Evolutionary conservation across 1,139 yeast species (phyloP), one percentile per base, ranked within the genome.

Genomic region (Barnettozyma hawaiiensis): DNA sequence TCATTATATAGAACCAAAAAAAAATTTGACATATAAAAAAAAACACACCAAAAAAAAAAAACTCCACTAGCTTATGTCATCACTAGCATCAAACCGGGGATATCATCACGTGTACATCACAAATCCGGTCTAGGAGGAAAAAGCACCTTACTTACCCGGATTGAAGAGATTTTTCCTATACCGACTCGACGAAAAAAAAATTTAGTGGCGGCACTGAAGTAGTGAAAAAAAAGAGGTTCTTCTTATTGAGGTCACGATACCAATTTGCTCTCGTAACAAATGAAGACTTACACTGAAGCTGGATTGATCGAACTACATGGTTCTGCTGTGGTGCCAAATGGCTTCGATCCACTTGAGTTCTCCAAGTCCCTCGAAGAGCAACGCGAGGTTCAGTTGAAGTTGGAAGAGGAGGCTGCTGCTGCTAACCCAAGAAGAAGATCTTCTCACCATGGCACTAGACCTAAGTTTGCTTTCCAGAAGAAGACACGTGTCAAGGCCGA

Each of bases 211-310:
- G n/a, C 21, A 29, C 32, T n/a, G 32, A 29, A 29, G 28, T 9
- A 32, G 29, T 16, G n/a, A 37, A 21, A n/a, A n/a, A n/a, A n/a
- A n/a, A n/a, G n/a, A 16, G 32, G 19, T 19, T 24, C n/a, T n/a
- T n/a, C n/a, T n/a, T 20, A n/a, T 31, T 31, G 35, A 19, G 24
- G 29, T 31, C 31, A 29, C 33, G 26, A 20, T 20, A 32, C 37
- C 19, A 14, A 12, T n/a, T n/a, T n/a, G n/a, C n/a, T n/a, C n/a
- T n/a, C n/a, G n/a, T n/a, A n/a, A n/a, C n/a, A n/a, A 24, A 76
- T 76, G 81, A 73, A 69, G 45, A 78, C 74, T 64, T 84, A 82
- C 67, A 78, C 86, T 35, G 83, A 78, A 64, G 85, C 81, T 62
- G 81, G 81, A 68, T 74, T 84, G 61, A 63, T 77, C 38, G 74